phyloP scores from a whole-genome alignment of 2,329 filamentous ascomycete species.

The Aspergillus sergii region DNA sequence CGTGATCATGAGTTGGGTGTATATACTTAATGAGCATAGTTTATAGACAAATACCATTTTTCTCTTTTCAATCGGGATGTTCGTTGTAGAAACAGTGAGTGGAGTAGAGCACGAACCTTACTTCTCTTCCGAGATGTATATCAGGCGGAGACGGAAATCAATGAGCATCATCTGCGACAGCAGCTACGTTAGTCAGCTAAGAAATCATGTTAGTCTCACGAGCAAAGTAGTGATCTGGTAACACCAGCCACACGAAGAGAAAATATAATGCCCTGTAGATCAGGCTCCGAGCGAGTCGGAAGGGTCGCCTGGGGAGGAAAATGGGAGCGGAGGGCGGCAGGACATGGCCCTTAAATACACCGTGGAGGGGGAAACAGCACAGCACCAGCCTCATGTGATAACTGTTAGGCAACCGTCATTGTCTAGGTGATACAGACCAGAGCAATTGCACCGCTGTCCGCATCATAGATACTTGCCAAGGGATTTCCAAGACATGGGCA shows the following conservation, averaged over 20 bases:
- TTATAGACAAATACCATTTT: slow-evolving; percentile 12
- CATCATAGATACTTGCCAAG: slow-evolving; percentile 1
- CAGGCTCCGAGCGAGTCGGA: background rate
- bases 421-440: background rate
- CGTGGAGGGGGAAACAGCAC: background rate
- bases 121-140: background rate
- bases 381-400: background rate
- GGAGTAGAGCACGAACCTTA: background rate
- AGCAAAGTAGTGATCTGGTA: background rate
- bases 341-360: background rate
- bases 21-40: slow-evolving; percentile 14
- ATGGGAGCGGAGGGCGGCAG: background rate
- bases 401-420: background rate
- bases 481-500: slow-evolving; percentile 4
- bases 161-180: background rate
- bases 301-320: background rate
- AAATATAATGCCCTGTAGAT: background rate
- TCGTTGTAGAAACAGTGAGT: background rate
- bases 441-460: background rate
- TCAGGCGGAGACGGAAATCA: background rate
- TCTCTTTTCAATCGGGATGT: background rate
- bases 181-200: background rate
- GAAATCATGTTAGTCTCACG: background rate
- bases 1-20: slow-evolving; percentile 1
- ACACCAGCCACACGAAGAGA: background rate